Percentiles rank a stretch among this genome's conserved stretches.
Conservation (phyloP, 148 eudicot species). For the Rhododendron griersonianum region DNA sequence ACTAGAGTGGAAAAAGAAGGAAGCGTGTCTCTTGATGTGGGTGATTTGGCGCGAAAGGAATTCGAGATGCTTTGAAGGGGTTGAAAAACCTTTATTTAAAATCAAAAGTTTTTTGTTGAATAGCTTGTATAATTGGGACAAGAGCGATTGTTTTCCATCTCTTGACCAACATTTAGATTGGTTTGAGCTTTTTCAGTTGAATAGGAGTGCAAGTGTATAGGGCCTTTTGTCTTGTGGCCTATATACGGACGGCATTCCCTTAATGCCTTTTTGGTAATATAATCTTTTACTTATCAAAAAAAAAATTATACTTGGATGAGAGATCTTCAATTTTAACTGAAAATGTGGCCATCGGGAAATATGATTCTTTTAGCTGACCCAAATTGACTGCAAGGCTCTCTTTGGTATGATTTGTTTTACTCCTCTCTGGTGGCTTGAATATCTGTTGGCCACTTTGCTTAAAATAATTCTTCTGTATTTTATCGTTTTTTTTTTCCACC, state of each 20-base stretch:
- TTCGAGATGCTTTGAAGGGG: background rate
- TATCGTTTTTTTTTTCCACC: background rate
- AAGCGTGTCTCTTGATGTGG: background rate
- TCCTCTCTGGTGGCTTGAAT: background rate
- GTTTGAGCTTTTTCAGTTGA: background rate
- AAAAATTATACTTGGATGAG: background rate
- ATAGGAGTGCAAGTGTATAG: background rate
- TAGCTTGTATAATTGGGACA: background rate
- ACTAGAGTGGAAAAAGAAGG: background rate
- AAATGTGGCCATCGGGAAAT: background rate
- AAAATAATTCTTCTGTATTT: background rate
- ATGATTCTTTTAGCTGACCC: background rate
- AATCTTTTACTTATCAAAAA: no score
- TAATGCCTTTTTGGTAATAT: background rate
- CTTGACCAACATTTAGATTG: background rate
- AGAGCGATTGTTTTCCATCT: background rate
- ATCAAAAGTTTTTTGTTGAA: background rate
- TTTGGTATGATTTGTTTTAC: background rate
- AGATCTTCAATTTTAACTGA: background rate
- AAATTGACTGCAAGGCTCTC: background rate
- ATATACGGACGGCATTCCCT: background rate
- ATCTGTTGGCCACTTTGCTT: background rate
- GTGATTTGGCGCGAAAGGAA: background rate
- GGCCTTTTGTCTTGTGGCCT: background rate
- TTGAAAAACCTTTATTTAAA: background rate